Conservation (phyloP, 1,284 basidiomycete genomes). For the Puccinia coronata region DNA sequence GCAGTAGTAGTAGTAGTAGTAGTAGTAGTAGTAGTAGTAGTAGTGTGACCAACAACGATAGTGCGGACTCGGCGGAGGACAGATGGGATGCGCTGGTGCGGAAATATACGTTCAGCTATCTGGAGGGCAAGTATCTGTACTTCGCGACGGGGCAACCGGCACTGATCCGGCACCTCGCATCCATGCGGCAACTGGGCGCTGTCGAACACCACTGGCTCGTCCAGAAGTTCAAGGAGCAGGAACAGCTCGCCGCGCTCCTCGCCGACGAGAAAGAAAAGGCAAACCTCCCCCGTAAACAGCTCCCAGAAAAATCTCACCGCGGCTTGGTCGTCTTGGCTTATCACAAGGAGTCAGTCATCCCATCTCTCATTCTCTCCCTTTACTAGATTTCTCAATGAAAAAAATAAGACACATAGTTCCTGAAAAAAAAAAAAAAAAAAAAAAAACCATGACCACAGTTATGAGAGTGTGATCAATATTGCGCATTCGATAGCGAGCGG, state of each 20-base stretch:
- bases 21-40: no score
- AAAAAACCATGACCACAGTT: not conserved
- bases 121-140: constrained; percentile 29
- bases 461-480: constrained; percentile 40
- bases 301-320: constrained; percentile 20
- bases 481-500: constrained; percentile 27
- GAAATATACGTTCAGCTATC: constrained; percentile 17
- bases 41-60: no score
- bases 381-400: not conserved
- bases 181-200: constrained; percentile 21
- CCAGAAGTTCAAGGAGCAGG: constrained; percentile 21
- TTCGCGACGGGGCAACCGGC: constrained; percentile 32
- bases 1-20: no score
- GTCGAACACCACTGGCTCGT: constrained; percentile 36
- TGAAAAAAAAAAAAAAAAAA: no score
- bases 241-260: not conserved
- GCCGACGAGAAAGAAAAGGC: not conserved
- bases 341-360: constrained; percentile 29
- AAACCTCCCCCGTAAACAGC: not conserved
- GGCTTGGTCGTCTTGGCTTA: constrained; percentile 27
- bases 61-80: not conserved
- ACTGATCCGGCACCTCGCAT: constrained; percentile 5
- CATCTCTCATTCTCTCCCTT: not conserved
- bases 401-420: no score
- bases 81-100: constrained; percentile 10